Base-by-base conservation (phyloP, 257 asterid species). In the Osmanthus fragrans region DNA sequence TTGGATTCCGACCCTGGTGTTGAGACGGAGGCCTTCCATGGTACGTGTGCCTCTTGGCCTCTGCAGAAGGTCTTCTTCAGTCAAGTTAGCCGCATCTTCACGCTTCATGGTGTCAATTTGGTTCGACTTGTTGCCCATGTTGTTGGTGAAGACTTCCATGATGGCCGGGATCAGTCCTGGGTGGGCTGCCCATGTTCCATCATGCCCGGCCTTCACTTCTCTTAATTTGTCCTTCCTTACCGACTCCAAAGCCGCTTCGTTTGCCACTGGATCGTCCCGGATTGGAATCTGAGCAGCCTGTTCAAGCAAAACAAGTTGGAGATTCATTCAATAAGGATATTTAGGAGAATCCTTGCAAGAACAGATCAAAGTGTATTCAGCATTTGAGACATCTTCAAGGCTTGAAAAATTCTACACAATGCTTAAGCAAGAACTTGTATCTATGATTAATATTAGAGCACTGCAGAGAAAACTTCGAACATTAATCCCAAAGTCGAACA, bases 101-200 rank as follows among this genome's bases (percentile, higher is more conserved):
- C 93, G 89, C 72, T 84, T 89, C 8, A 73, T 32, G 3, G 96
- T 81, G 1, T 89, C 82, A 23, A 96, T 96, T 80, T 89, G 99
- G 83, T 96, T 90, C 13, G 92, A 80, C 0, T 82, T 78, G 78
- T 73, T 75, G 64, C 86, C 86, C 96, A 95, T 91, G 82, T 79
- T 58, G 82, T 7, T 33, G 72, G 82, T 86, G 82, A 93, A 96
- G 25, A 90, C 97, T 71, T 93, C 92, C 77, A 75, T 81, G 45
- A 92, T 90, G 21, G 88, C 73, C 0, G 96, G 97, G 80, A 96
- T 93, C 15, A 96, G 81, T n/a, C 99, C 99, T 0, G 99, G 99
- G 86, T 96, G 99, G 8, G 99, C 99, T 12, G 99, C 98, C 97
- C 98, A 95, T 0, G 99, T 95, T n/a, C 99, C 99, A 33, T 96